Evolutionary conservation across 2,329 filamentous ascomycete species (phyloP), one percentile per base, ranked within the genome.

Genomic region (Orbilia brochopaga): DNA sequence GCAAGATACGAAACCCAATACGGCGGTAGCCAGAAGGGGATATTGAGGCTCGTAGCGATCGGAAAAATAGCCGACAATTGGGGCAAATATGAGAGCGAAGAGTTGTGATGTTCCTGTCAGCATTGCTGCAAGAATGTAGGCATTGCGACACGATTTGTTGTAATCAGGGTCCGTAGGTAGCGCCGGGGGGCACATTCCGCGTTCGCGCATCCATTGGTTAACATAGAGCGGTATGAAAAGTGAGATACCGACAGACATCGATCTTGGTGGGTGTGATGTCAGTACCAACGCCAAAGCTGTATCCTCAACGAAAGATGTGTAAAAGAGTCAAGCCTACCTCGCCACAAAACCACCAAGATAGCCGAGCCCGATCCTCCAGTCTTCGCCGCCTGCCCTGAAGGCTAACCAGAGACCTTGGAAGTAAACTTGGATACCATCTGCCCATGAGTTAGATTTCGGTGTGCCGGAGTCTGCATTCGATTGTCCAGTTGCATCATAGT

Each of bases 201-300:
- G 88, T 54, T 83, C 82, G 74, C 93, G 90, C 79, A 93, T 97
- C 79, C 91, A 96, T 23, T 91, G 88, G 78, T 97, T 97, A 76
- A 97, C 87, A 78, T 90, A 95, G 1, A 99, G 85, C 0, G 94
- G 94, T 60, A 99, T 90, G 80, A 97, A 99, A 4, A 97, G 85
- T 0, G 91, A 95, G 74, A 99, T 96, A 58, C 90, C 93, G 3
- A 99, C 94, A 0, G 92, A 96, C 0, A 92, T 97, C 6, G 94
- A 92, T 63, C 94, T 87, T 8, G 1, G 4, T 23, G 23, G 17
- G 11, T 19, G 8, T 51, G 5, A 4, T 21, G 21, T 51, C 23
- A 51, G 46, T 4, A 17, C 19, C 21, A 23, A 23, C 15, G 5
- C 46, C 19, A 4, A 8, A 32, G 4, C 4, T 3, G 27, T 32